Evolutionary conservation across 257 asterid species (phyloP).

Genomic region (Solanum sitiens): DNA sequence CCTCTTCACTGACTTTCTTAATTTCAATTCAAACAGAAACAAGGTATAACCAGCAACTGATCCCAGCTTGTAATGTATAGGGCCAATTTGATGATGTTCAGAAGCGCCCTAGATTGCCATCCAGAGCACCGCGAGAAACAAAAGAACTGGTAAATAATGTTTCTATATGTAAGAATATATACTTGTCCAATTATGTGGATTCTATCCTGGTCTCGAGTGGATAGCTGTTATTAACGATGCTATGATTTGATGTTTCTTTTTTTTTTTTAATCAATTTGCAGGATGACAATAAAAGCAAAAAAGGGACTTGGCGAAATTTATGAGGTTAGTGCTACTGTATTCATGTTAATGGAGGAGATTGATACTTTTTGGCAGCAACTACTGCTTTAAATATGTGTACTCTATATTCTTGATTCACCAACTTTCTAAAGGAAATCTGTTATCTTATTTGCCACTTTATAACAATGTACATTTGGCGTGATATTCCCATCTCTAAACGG

Average conservation of each 20-base stretch:
- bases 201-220: neutral
- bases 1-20: no score
- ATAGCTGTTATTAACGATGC: neutral
- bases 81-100: constrained; percentile 81
- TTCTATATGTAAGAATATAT: neutral
- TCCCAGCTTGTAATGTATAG: constrained; percentile 21
- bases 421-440: neutral
- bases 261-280: constrained; percentile 13
- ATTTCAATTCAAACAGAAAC: neutral
- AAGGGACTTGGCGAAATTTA: constrained; percentile 89
- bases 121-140: constrained; percentile 58
- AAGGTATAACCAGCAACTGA: neutral
- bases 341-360: neutral
- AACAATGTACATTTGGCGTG: neutral
- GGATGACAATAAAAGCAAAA: constrained; percentile 90
- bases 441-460: neutral
- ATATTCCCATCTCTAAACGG: neutral
- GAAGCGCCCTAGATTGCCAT: constrained; percentile 52
- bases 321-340: constrained; percentile 44
- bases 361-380: neutral
- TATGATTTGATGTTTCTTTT: neutral
- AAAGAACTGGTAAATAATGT: constrained; percentile 52
- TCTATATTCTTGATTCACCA: neutral
- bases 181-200: neutral
- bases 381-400: neutral